Evolutionary conservation across 345 rosid species (phyloP).

Genomic region (Boechera stricta): DNA sequence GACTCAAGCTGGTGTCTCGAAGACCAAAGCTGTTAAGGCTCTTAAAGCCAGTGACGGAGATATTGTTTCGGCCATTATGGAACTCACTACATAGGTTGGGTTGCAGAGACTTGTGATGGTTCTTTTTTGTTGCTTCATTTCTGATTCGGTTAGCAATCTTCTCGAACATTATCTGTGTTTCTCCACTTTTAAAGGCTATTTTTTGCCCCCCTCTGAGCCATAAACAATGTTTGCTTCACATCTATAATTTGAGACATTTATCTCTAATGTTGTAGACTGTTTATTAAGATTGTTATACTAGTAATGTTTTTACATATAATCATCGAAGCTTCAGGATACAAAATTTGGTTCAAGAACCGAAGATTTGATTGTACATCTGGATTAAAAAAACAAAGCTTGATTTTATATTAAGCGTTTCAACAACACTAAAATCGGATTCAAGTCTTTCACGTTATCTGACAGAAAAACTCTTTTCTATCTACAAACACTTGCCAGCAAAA

Average conservation of each 20-base stretch:
- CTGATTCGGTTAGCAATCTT: constrained; percentile 6
- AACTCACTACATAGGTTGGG: constrained; percentile 69
- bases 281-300: neutral
- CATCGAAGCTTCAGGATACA: neutral
- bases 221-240: constrained; percentile 18
- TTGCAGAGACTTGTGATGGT: neutral
- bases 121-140: constrained; percentile 2
- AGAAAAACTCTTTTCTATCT: no score
- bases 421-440: no score
- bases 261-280: neutral
- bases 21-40: constrained; percentile 78
- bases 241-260: constrained; percentile 9
- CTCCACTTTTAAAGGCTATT: constrained; percentile 14
- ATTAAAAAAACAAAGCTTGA: no score
- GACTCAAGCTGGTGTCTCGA: constrained; percentile 87
- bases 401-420: no score
- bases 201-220: neutral
- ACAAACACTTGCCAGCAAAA: no score
- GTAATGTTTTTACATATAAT: neutral
- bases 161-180: constrained; percentile 19
- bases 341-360: neutral
- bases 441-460: no score
- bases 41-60: constrained; percentile 73
- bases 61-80: constrained; percentile 95
- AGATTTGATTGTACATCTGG: no score